phyloP scores from a whole-genome alignment of 441 rosid genomes.

The Brassica balearica region DNA sequence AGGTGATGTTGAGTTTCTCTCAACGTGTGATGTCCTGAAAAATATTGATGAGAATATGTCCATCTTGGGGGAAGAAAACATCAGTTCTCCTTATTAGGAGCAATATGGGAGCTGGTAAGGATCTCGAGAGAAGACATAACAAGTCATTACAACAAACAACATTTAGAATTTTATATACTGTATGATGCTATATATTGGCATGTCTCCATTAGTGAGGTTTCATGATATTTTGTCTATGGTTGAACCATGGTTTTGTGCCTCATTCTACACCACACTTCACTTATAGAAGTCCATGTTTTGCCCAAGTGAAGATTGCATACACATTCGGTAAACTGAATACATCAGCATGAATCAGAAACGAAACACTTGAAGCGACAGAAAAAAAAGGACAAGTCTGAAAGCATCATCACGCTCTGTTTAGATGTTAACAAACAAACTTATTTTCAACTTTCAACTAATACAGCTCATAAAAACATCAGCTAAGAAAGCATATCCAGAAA shows the following conservation, averaged over 20 bases:
- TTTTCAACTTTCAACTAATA: background rate
- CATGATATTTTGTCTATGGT: background rate
- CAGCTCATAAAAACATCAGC: too few relatives aligned
- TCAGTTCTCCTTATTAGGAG: background rate
- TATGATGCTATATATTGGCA: background rate
- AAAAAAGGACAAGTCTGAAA: background rate
- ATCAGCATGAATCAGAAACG: background rate
- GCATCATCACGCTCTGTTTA: constrained; percentile 5
- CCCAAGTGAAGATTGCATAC: constrained; percentile 1
- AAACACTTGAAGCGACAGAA: background rate
- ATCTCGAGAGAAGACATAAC: too few relatives aligned
- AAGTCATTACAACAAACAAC: background rate
- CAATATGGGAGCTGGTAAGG: too few relatives aligned
- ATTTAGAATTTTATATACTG: background rate
- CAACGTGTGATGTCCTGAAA: too few relatives aligned
- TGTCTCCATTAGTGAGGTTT: background rate
- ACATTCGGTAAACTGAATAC: background rate
- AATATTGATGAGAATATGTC: too few relatives aligned
- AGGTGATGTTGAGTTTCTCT: too few relatives aligned
- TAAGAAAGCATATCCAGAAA: background rate
- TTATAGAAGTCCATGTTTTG: background rate
- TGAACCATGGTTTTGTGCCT: background rate
- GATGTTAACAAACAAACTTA: background rate
- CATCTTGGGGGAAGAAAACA: too few relatives aligned
- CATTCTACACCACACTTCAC: background rate